These are phyloP conservation scores for Solanum hybrid DNA, from an alignment of 305 asterid species.

Conservation along the genomic window DNA sequence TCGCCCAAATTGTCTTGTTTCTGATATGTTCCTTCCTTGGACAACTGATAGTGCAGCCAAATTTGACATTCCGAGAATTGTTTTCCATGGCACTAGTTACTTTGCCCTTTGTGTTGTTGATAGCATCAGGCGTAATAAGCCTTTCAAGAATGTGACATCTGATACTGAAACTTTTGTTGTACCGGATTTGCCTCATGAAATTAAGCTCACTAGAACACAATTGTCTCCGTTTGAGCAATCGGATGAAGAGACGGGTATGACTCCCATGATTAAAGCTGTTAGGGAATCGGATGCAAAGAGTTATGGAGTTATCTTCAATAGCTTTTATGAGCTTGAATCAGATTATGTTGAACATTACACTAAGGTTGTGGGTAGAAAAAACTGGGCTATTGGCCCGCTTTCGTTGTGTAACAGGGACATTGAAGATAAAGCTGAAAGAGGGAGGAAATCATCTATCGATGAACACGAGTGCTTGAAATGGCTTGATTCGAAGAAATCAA, in stretches of 20 bases:
- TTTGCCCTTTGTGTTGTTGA: conserved; percentile 6
- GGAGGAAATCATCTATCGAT: conserved; percentile 27
- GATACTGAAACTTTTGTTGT: conserved; percentile 17
- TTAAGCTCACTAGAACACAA: conserved; percentile 9
- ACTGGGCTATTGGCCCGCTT: conserved; percentile 53
- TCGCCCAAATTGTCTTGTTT: conserved; percentile 24
- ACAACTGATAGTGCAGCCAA: conserved; percentile 26
- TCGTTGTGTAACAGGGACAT: conserved; percentile 10
- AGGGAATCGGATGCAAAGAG: conserved; percentile 12
- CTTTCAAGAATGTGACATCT: conserved; percentile 14
- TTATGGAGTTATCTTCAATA: conserved; percentile 29
- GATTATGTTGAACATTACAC: conserved; percentile 22
- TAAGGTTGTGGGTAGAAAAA: conserved; percentile 14
- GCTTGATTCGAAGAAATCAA: conserved; percentile 34
- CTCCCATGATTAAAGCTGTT: neutral
- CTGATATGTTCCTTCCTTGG: conserved; percentile 40
- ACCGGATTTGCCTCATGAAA: conserved; percentile 23
- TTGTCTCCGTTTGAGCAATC: neutral
- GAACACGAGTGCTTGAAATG: conserved; percentile 39
- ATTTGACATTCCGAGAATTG: conserved; percentile 26
- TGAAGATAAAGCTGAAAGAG: conserved; percentile 18
- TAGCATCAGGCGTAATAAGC: conserved; percentile 5
- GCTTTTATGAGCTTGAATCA: conserved; percentile 28
- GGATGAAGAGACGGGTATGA: neutral
- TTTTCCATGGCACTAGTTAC: conserved; percentile 20